These are phyloP conservation scores for Metschnikowia rubicola DNA, from an alignment of 805 yeast genomes.

Conservation along the genomic window DNA sequence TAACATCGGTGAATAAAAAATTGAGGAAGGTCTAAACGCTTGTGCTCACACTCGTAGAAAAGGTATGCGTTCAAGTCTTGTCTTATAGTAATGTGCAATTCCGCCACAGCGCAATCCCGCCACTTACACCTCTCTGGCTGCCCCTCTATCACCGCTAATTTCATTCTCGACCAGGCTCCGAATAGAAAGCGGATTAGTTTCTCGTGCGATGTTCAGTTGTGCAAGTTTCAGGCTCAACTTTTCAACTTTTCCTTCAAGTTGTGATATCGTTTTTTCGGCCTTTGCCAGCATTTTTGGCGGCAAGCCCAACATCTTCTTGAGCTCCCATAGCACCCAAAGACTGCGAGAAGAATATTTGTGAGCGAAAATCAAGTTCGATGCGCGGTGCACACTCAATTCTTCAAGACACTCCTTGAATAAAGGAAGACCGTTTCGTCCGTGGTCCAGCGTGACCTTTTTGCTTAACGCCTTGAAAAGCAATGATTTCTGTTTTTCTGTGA, in stretches of 20 bases:
- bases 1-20: too few species aligned
- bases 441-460: slow-evolving; percentile 1
- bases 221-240: neutral
- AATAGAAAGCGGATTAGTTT: too few species aligned
- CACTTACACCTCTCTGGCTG: too few species aligned
- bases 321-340: slow-evolving; percentile 30
- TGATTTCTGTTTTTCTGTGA: slow-evolving; percentile 13
- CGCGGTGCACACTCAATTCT: slow-evolving; percentile 15
- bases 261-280: neutral
- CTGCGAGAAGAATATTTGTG: slow-evolving; percentile 23
- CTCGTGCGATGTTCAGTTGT: too few species aligned
- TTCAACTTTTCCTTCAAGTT: neutral
- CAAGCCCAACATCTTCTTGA: slow-evolving; percentile 27
- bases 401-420: slow-evolving; percentile 12
- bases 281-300: slow-evolving; percentile 1
- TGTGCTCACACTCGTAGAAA: too few species aligned
- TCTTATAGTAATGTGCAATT: too few species aligned
- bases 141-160: too few species aligned
- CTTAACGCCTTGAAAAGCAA: neutral
- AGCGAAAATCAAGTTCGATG: slow-evolving; percentile 29
- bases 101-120: too few species aligned
- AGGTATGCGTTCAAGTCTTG: too few species aligned
- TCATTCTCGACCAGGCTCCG: too few species aligned
- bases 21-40: too few species aligned
- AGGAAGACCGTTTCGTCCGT: slow-evolving; percentile 8